Evolutionary conservation across 495 filamentous ascomycete species (phyloP), one percentile per base, ranked within the genome.

Genomic region (Thozetella sp.): DNA sequence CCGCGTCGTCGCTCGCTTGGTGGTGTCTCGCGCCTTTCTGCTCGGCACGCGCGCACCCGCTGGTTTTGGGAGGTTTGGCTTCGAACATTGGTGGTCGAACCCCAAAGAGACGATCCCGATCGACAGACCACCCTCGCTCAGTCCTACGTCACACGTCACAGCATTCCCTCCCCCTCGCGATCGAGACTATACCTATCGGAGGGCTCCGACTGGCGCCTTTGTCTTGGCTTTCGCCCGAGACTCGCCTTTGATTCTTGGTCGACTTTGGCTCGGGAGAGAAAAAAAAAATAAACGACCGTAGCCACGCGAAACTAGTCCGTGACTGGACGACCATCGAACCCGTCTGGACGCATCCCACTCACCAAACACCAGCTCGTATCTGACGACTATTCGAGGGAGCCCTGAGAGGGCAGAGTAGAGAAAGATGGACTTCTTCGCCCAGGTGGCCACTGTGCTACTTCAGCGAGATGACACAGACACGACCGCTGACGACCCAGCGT

Each of bases 381-480:
- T 37, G 43, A 48, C 43, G 20, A 48, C 10, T 10, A 10, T 15
- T 19, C 20, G 43, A 48, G 20, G n/a, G 26, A 19, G 53, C 53
- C 53, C 22, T 24, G 27, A 43, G 43, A 48, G 43, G 43, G 43
- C 43, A 4, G n/a, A 48, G 3, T 19, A 13, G 11, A 48, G 25
- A 34, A 65, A 43, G 25, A 71, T 71, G 68, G 68, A 68, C 9
- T 26, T 40, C 12, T 13, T 67, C 22, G 60, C 65, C 67, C 60
- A 45, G 25, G 56, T 66, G 37, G 22, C 53, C n/a, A 57, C 56
- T 22, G 54, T 46, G 40, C 37, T 73, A 25, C 22, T 67, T 19
- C 24, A 56, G 25, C 67, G 70, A 62, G 56, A 63, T n/a, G 67
- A 61, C 22, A 22, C 12, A 12, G 22, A 43, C 50, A 63, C 50